phyloP scores from a whole-genome alignment of 495 filamentous ascomycete species.

The Penicillium argentinense region DNA sequence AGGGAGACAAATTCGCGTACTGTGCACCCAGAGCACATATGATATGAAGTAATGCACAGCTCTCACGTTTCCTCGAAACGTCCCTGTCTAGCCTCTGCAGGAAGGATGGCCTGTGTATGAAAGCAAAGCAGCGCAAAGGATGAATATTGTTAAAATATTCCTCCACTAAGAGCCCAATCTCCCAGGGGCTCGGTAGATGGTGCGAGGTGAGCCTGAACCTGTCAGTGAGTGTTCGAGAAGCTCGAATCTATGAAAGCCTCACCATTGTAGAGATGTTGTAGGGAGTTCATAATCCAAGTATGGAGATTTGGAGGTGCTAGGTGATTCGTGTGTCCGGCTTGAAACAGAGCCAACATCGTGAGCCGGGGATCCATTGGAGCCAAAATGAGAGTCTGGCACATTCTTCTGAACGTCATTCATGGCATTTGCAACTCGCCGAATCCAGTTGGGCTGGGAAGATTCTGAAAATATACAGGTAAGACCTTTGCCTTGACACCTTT shows the following conservation, averaged over 20 bases:
- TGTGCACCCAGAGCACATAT: slow-evolving; percentile 38
- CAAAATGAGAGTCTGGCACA: not conserved
- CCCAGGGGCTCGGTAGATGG: slow-evolving; percentile 21
- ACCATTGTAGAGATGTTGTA: slow-evolving; percentile 10
- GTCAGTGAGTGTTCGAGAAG: not conserved
- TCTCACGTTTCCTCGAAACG: slow-evolving; percentile 3
- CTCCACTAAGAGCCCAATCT: slow-evolving; percentile 27
- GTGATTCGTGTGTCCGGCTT: not conserved
- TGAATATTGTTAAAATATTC: slow-evolving; percentile 40
- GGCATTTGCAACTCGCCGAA: slow-evolving; percentile 15
- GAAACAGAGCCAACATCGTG: not conserved
- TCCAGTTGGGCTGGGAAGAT: slow-evolving; percentile 29
- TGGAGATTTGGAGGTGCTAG: not conserved
- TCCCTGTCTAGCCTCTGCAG: slow-evolving; percentile 30
- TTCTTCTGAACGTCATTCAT: not conserved
- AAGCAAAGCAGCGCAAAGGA: slow-evolving; percentile 36
- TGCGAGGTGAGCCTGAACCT: slow-evolving; percentile 16
- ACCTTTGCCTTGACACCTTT: slow-evolving; percentile 25
- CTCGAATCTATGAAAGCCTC: not conserved
- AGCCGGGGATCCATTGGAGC: slow-evolving; percentile 1
- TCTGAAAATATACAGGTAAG: slow-evolving; percentile 32
- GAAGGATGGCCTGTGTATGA: slow-evolving; percentile 37
- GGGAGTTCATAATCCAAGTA: slow-evolving; percentile 1
- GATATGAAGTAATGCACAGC: slow-evolving; percentile 30
- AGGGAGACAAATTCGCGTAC: slow-evolving; percentile 16